Evolutionary conservation across 208 protist genomes (phyloP).

Genomic region (Trypanosoma theileri): DNA sequence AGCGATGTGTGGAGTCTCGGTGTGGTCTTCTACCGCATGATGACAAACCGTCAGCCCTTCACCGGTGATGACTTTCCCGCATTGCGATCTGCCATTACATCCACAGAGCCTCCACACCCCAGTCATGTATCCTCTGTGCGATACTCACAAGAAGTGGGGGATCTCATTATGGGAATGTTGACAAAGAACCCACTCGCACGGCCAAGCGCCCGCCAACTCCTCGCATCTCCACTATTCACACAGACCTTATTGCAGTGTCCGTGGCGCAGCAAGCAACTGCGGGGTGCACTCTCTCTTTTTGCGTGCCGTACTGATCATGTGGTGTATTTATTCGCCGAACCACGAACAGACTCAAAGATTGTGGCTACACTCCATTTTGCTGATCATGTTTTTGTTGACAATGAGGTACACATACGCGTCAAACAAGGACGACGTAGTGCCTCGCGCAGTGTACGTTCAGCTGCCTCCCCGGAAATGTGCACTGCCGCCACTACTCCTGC

Average conservation of each 20-base stretch:
- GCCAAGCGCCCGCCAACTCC: slow-evolving; percentile 27
- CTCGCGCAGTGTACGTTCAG: not conserved
- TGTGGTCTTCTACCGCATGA: slow-evolving; percentile 34
- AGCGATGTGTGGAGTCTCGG: slow-evolving; percentile 47
- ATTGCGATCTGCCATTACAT: slow-evolving; percentile 11
- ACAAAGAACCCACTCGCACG: slow-evolving; percentile 15
- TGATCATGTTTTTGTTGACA: slow-evolving; percentile 21
- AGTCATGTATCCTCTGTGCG: not conserved
- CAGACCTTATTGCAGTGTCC: slow-evolving; percentile 22
- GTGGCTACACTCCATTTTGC: slow-evolving; percentile 16
- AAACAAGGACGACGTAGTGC: not conserved
- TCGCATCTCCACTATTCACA: slow-evolving; percentile 41
- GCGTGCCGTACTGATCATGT: slow-evolving; percentile 17
- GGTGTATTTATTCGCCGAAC: slow-evolving; percentile 31
- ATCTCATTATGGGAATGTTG: slow-evolving; percentile 33
- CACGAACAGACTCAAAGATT: slow-evolving; percentile 16
- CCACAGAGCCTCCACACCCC: slow-evolving; percentile 16
- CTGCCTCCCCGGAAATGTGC: not conserved
- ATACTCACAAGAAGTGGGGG: slow-evolving; percentile 23
- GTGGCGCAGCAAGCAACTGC: slow-evolving; percentile 30
- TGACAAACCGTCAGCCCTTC: slow-evolving; percentile 30
- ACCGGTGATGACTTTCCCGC: slow-evolving; percentile 2
- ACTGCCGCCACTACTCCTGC: not conserved
- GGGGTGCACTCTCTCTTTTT: slow-evolving; percentile 32
- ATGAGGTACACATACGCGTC: slow-evolving; percentile 1